Base-by-base conservation (phyloP, 192 early-diverging fungal species). In the Backusella tuberculispora region DNA sequence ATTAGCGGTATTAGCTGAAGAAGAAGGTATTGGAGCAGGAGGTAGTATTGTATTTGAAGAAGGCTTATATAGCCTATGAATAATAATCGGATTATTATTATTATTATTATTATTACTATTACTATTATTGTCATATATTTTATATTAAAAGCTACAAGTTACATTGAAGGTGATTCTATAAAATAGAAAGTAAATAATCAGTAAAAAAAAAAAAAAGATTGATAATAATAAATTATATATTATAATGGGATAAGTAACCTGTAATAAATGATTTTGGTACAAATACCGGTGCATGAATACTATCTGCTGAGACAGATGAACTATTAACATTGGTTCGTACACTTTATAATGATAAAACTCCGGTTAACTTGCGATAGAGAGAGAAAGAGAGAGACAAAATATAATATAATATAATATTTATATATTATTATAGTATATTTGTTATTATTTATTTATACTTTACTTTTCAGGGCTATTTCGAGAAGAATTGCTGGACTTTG, bases 271-370 rank as follows among this genome's bases (percentile, higher is more conserved):
- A 60, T 78, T 87, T 89, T 21, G 88, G 88, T 21, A 88, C 77
- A 75, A 89, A 89, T 63, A 85, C 80, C 29, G 86, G 86, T 0
- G 88, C 87, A 74, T 86, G 76, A 15, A 84, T 76, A 60, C 81
- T 74, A 37, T 84, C 85, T 63, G 80, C 79, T 37, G 83, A 80
- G 40, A 82, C 84, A 34, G 80, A 81, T 15, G 81, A 80, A 42
- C 83, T 72, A 67, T 76, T 43, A 46, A 48, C 21, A 44, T 4
- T 73, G 60, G 15, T 44, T 42, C 41, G 14, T 47, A 15, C 45
- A 45, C 40, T 75, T 67, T 72, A 26, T 60, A 53, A 19, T 46
- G 42, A 45, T 29, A 45, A 70, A 4, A 46, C 19, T 50, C 26
- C 6, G 4, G 26, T 42, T 46, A 45, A 24, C 45, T 70, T 70